Percentiles rank a stretch among this genome's conserved stretches.
These are phyloP conservation scores for Suhomyces bribrorum DNA, from an alignment of 1,139 yeast species.

Conservation along the genomic window DNA sequence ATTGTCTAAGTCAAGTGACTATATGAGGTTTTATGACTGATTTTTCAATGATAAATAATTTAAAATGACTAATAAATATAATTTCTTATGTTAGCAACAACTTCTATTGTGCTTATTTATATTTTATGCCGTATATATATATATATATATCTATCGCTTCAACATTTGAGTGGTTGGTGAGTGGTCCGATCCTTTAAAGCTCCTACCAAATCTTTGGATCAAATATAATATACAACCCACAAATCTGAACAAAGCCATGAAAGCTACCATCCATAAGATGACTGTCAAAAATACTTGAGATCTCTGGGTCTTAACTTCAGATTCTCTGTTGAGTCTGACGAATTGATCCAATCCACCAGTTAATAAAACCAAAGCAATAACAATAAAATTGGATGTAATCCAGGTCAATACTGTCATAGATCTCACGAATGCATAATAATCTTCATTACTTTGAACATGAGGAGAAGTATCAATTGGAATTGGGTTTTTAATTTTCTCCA, in stretches of 20 bases:
- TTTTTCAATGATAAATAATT: neutral
- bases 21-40: neutral
- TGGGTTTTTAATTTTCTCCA: constrained; percentile 58
- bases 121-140: neutral
- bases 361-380: constrained; percentile 70
- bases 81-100: no score
- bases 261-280: constrained; percentile 78
- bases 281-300: constrained; percentile 63
- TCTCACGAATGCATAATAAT: constrained; percentile 77
- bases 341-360: constrained; percentile 62
- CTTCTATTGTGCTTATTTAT: no score
- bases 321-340: constrained; percentile 13
- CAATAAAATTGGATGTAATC: constrained; percentile 73
- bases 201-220: constrained; percentile 32
- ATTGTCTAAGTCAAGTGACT: neutral
- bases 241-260: constrained; percentile 73
- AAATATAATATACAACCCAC: constrained; percentile 67
- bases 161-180: constrained; percentile 1
- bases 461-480: constrained; percentile 29
- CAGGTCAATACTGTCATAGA: constrained; percentile 79
- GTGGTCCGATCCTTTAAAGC: constrained; percentile 15
- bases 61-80: neutral
- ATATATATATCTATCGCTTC: neutral
- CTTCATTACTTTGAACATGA: constrained; percentile 51
- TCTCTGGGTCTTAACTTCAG: constrained; percentile 23